Evolutionary conservation across 2,329 filamentous ascomycete genomes (phyloP).

Genomic region (Stemphylium vesicarium): DNA sequence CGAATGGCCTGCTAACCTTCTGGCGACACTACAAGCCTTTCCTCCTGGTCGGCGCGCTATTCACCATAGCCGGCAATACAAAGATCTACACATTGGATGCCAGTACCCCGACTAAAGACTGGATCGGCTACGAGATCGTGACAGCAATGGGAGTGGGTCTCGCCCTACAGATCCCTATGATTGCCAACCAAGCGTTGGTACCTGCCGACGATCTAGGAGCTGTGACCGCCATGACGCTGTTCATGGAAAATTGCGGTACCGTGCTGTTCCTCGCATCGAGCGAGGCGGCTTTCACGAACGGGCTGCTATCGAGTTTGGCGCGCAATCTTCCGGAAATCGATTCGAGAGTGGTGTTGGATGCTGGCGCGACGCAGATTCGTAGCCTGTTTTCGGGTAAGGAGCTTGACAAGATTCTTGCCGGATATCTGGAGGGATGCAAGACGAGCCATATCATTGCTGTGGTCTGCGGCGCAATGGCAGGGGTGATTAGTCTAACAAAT

Average conservation of each 20-base stretch:
- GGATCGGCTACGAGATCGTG: conserved; percentile 59
- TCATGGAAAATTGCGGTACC: conserved; percentile 53
- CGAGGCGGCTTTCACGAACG: conserved; percentile 53
- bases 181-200: conserved; percentile 50
- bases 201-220: conserved; percentile 47
- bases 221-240: conserved; percentile 51
- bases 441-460: conserved; percentile 30
- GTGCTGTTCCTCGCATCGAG: conserved; percentile 52
- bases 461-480: conserved; percentile 27
- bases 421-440: conserved; percentile 38
- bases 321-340: conserved; percentile 46
- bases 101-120: conserved; percentile 46
- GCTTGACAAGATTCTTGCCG: conserved; percentile 25
- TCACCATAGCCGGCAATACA: conserved; percentile 25
- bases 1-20: conserved; percentile 33
- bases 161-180: conserved; percentile 50
- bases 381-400: conserved; percentile 37
- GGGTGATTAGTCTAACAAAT: conserved; percentile 25
- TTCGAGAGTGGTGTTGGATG: conserved; percentile 45
- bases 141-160: conserved; percentile 54
- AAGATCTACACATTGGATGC: conserved; percentile 47
- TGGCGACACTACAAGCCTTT: conserved; percentile 53
- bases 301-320: conserved; percentile 44
- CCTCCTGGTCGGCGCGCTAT: conserved; percentile 41
- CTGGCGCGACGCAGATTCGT: conserved; percentile 54